phyloP scores from a whole-genome alignment of 495 filamentous ascomycete genomes.

The Choiromyces venosus region DNA sequence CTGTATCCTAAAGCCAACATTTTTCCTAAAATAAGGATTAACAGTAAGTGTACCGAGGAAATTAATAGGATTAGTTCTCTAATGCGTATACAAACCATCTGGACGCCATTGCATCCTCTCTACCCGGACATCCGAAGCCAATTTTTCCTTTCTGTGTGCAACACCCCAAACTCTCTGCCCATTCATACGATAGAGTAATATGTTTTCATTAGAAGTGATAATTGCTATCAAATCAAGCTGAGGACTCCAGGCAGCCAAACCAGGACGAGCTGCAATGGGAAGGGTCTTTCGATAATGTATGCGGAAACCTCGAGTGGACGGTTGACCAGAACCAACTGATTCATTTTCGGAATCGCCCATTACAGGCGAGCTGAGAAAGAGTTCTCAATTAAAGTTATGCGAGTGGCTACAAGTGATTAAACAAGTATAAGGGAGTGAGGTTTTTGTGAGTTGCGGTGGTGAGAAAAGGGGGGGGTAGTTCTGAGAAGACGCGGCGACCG shows the following conservation, averaged over 20 bases:
- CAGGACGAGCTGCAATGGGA: slow-evolving; percentile 34
- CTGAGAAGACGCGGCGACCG: background rate
- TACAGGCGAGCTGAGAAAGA: background rate
- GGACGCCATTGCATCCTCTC: slow-evolving; percentile 41
- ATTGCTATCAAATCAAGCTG: slow-evolving; percentile 66
- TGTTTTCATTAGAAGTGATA: slow-evolving; percentile 55
- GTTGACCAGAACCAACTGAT: slow-evolving; percentile 1
- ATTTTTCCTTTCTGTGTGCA: slow-evolving; percentile 38
- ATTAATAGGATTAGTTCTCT: background rate
- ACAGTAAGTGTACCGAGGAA: slow-evolving; percentile 5
- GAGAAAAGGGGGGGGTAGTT: background rate
- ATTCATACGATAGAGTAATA: slow-evolving; percentile 61
- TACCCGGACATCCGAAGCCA: slow-evolving; percentile 31
- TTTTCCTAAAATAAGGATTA: slow-evolving; percentile 30
- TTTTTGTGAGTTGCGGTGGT: background rate
- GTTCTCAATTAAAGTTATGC: background rate
- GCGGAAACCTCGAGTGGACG: slow-evolving; percentile 30
- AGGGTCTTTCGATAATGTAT: slow-evolving; percentile 30
- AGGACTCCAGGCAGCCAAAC: slow-evolving; percentile 61
- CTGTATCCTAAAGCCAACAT: slow-evolving; percentile 41
- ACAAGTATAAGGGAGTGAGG: background rate
- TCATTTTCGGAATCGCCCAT: slow-evolving; percentile 23
- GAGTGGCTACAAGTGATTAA: background rate
- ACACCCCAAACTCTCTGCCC: slow-evolving; percentile 62
- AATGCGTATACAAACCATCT: slow-evolving; percentile 28